A percentile compares a stretch with the other conserved stretches of the same genome.
phyloP scores from a whole-genome alignment of 768 basidiomycete species.

The Glaciozyma antarctica region DNA sequence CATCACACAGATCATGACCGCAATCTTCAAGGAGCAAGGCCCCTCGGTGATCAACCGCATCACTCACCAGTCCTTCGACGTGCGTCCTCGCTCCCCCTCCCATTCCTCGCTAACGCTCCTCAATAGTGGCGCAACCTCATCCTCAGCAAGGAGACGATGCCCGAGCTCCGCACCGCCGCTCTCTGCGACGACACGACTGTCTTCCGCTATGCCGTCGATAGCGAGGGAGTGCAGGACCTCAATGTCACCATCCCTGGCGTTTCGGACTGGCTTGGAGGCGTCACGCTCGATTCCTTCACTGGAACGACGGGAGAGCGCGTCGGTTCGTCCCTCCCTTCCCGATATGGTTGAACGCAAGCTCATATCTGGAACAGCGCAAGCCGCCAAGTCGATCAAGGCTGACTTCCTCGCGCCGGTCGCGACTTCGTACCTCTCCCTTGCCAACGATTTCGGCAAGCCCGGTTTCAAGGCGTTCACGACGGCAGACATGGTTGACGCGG shows the following conservation, averaged over 20 bases:
- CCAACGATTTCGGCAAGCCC: too few relatives aligned
- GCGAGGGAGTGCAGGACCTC: too few relatives aligned
- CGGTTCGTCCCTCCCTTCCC: slow-evolving; percentile 4
- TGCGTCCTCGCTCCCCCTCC: neutral
- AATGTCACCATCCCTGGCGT: too few relatives aligned
- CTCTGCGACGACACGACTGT: neutral
- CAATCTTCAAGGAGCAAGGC: neutral
- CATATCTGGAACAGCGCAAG: slow-evolving; percentile 6
- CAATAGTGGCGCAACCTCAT: neutral
- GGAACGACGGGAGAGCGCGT: neutral
- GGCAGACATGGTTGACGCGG: too few relatives aligned
- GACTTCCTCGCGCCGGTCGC: slow-evolving; percentile 23
- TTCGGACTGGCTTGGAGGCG: too few relatives aligned
- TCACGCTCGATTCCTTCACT: too few relatives aligned
- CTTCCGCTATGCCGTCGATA: neutral
- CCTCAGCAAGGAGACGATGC: slow-evolving; percentile 13
- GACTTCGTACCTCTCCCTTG: neutral
- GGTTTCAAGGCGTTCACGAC: too few relatives aligned
- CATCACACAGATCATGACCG: neutral
- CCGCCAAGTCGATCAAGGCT: slow-evolving; percentile 19
- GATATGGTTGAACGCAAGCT: slow-evolving; percentile 3
- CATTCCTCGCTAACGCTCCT: neutral
- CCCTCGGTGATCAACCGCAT: slow-evolving; percentile 3
- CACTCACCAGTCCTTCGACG: slow-evolving; percentile 27
- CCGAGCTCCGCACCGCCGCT: slow-evolving; percentile 15